Conservation (phyloP, 345 rosid genomes). For the Dipteronia dyeriana region DNA sequence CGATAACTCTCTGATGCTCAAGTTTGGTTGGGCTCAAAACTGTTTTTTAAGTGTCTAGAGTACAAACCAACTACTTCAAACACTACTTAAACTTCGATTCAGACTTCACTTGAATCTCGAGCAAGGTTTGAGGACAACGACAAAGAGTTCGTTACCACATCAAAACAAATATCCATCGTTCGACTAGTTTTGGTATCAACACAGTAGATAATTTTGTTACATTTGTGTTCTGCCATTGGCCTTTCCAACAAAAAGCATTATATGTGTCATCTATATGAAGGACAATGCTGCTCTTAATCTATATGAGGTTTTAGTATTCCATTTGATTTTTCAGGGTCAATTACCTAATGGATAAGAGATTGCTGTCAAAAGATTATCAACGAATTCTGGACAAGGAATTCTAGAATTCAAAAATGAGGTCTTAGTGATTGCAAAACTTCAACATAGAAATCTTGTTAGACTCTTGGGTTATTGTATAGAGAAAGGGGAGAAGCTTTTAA, state of each 20-base stretch:
- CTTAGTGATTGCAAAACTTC: slow-evolving; percentile 13
- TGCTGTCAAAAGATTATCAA: neutral
- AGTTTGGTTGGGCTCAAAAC: too few species aligned
- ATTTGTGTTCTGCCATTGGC: neutral
- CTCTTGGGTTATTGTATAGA: slow-evolving; percentile 27
- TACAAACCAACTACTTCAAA: too few species aligned
- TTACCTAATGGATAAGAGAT: neutral
- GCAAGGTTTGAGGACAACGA: too few species aligned
- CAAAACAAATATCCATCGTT: too few species aligned
- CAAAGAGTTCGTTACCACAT: too few species aligned
- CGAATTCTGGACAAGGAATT: neutral
- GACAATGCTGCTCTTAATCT: neutral
- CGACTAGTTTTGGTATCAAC: too few species aligned
- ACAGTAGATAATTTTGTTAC: too few species aligned
- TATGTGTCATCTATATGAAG: too few species aligned
- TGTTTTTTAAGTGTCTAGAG: too few species aligned
- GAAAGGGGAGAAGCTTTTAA: slow-evolving; percentile 20
- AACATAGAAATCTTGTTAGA: slow-evolving; percentile 31
- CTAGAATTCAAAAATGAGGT: slow-evolving; percentile 15
- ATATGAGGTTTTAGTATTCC: neutral
- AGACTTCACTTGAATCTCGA: too few species aligned
- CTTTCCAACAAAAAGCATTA: neutral
- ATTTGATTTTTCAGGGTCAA: slow-evolving; percentile 7
- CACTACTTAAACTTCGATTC: too few species aligned
- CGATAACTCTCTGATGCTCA: too few species aligned